Evolutionary conservation across 495 filamentous ascomycete genomes (phyloP), one percentile per base, ranked within the genome.

Genomic region (Lindgomyces ingoldianus): DNA sequence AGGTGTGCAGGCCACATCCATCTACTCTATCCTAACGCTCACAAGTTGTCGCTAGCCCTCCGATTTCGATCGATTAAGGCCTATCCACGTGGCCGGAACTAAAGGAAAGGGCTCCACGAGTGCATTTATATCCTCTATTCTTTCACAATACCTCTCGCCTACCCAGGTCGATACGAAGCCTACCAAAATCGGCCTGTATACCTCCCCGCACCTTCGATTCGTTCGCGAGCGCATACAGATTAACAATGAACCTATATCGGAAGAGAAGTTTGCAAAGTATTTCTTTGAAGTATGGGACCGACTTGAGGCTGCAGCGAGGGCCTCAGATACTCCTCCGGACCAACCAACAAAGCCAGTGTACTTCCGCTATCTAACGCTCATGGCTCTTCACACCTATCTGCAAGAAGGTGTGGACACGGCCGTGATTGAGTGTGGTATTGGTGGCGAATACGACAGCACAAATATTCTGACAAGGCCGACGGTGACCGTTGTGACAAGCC

Each of bases 221-320:
- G 91, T 95, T 4, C 84, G 91, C 10, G 93, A 97, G 74, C 86
- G 93, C 21, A 96, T 96, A 65, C 83, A 89, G 65, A 93, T 96
- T 75, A 82, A 93, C 67, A 87, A 88, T 30, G 70, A 74, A 4
- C 90, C 91, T 2, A 79, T 97, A 24, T 88, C 89, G 2, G 87
- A 91, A 71, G 83, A 85, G 14, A 70, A 83, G 3, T 97, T 97
- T 65, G 85, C 92, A 0, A 83, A 82, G 52, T 93, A 91, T 72
- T 96, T 97, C 79, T 96, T 93, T 71, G 84, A 94, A 60, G 84
- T 91, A 21, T 96, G 91, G 92, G 90, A 96, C 69, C 83, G 84
- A 0, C 78, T 96, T 2, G 83, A 88, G 64, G 72, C 76, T 16
- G 76, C 80, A 10, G 81, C 81, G n/a, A 73, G 68, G 14, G 65